These are phyloP conservation scores for Eutypa lata DNA, from an alignment of 2,329 filamentous ascomycete species.

Conservation along the genomic window DNA sequence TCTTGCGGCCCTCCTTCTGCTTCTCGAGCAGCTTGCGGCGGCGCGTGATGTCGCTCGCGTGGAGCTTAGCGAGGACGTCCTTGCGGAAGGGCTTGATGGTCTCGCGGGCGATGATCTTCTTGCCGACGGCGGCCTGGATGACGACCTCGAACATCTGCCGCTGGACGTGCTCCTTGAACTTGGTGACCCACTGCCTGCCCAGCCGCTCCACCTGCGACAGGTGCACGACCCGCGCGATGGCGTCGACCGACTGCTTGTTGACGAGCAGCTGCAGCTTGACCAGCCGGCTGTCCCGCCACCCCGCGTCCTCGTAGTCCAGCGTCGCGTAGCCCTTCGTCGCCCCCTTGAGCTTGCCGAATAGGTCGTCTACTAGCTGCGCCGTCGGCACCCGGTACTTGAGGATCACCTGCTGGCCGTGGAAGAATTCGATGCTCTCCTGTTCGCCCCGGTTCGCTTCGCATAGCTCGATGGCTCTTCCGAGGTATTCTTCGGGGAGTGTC, in stretches of 20 bases:
- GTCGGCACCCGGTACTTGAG: slow-evolving; percentile 88
- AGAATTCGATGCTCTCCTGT: slow-evolving; percentile 86
- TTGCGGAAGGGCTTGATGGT: slow-evolving; percentile 96
- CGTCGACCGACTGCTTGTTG: slow-evolving; percentile 90
- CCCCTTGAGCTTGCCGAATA: slow-evolving; percentile 95
- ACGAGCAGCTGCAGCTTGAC: slow-evolving; percentile 90
- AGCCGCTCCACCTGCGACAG: slow-evolving; percentile 75
- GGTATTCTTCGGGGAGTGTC: slow-evolving; percentile 88
- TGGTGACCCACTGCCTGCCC: slow-evolving; percentile 83
- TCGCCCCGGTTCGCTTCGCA: slow-evolving; percentile 87
- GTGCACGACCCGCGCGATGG: slow-evolving; percentile 88
- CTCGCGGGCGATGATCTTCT: slow-evolving; percentile 81
- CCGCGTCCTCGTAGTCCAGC: slow-evolving; percentile 94
- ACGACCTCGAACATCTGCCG: slow-evolving; percentile 96
- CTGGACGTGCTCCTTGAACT: slow-evolving; percentile 96
- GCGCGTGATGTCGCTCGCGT: slow-evolving; percentile 82
- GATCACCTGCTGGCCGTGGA: slow-evolving; percentile 89
- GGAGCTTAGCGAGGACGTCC: slow-evolving; percentile 88
- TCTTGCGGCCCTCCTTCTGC: slow-evolving; percentile 94
- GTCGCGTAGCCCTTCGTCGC: slow-evolving; percentile 93
- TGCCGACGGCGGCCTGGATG: slow-evolving; percentile 86
- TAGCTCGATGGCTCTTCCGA: slow-evolving; percentile 91
- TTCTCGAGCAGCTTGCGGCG: slow-evolving; percentile 88
- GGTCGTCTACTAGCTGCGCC: slow-evolving; percentile 88
- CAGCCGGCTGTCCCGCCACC: slow-evolving; percentile 76